phyloP scores from a whole-genome alignment of 106 monocot species.

The Allium cepa region DNA sequence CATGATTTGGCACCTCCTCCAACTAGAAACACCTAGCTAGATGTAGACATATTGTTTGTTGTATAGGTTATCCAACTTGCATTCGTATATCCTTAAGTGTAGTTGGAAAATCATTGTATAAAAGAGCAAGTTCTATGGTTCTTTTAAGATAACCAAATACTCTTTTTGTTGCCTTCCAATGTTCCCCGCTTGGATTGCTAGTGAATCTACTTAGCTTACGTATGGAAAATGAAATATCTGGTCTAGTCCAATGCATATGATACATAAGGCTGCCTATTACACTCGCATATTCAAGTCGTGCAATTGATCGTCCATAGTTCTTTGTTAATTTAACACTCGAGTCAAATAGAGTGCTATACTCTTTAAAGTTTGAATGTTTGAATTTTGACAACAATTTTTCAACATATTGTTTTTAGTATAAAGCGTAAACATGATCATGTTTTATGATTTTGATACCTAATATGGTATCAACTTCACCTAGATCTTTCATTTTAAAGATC shows the following conservation, averaged over 20 bases:
- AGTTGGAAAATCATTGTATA: background rate
- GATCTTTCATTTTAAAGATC: background rate
- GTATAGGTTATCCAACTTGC: background rate
- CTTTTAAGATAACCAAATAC: background rate
- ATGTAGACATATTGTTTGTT: background rate
- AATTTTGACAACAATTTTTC: background rate
- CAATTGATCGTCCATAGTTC: background rate
- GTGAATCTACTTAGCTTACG: background rate
- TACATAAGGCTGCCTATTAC: background rate
- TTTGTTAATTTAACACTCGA: too few relatives aligned
- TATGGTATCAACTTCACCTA: background rate
- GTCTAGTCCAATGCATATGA: background rate
- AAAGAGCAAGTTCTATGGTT: background rate
- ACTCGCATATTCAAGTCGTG: background rate
- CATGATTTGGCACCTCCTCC: too few relatives aligned
- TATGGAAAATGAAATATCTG: background rate
- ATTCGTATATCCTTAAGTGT: background rate
- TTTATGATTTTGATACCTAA: background rate
- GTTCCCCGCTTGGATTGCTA: background rate
- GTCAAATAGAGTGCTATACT: too few relatives aligned
- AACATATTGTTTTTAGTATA: background rate
- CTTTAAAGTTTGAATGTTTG: background rate
- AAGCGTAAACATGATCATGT: background rate
- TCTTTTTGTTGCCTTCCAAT: background rate
- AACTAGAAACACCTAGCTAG: too few relatives aligned